Conservation (phyloP, 495 filamentous ascomycete species). For the Thozetella sp. region DNA sequence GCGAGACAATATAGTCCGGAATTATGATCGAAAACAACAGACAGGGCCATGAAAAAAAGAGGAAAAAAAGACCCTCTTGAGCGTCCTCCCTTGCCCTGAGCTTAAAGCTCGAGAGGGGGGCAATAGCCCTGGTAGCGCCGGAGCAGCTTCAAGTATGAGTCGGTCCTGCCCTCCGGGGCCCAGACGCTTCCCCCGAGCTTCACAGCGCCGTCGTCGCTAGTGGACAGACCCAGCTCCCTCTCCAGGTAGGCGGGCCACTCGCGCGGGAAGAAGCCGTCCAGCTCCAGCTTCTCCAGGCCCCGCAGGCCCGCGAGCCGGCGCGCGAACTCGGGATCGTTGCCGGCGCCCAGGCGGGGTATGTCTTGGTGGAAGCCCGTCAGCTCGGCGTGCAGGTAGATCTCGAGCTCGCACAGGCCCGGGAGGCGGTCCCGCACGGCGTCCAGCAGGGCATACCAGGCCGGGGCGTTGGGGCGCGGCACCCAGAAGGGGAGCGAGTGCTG, state of each 20-base stretch:
- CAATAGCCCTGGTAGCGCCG: background rate
- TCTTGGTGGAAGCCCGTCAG: background rate
- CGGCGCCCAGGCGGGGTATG: background rate
- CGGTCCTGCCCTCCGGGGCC: background rate
- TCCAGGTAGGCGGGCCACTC: background rate
- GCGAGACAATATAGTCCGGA: too few relatives aligned
- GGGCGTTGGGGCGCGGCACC: background rate
- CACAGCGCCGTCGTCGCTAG: background rate
- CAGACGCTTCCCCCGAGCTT: background rate
- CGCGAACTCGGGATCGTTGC: background rate
- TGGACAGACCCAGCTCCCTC: background rate
- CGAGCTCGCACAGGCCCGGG: background rate
- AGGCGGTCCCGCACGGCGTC: background rate
- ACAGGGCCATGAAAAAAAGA: too few relatives aligned
- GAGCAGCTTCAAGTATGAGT: background rate
- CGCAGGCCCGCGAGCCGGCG: background rate
- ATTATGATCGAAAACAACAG: too few relatives aligned
- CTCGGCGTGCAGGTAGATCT: background rate
- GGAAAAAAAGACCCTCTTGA: too few relatives aligned
- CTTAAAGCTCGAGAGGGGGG: background rate
- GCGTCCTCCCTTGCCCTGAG: too few relatives aligned
- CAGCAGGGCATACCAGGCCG: conserved; percentile 1
- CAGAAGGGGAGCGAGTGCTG: background rate
- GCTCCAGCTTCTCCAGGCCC: background rate
- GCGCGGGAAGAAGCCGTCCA: background rate